Conservation (phyloP, 345 rosid genomes). For the Arabidopsis arenosa region DNA sequence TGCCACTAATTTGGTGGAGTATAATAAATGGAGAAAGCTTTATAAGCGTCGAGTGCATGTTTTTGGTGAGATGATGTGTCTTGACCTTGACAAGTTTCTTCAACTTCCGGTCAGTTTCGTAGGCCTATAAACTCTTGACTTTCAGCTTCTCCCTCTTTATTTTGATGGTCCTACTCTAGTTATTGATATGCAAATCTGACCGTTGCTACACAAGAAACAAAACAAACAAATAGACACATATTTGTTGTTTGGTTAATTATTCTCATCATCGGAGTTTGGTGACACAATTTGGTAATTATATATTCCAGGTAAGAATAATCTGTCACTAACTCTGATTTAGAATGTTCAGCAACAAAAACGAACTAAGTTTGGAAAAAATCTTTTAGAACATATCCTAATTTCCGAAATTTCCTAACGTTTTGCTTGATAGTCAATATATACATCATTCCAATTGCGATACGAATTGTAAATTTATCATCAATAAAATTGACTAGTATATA, state of each 20-base stretch:
- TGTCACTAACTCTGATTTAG: neutral
- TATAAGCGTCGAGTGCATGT: constrained; percentile 3
- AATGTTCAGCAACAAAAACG: neutral
- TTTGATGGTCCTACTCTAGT: constrained; percentile 29
- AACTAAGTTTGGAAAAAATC: neutral
- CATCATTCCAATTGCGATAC: neutral
- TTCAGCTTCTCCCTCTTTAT: neutral
- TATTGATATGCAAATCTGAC: constrained; percentile 4
- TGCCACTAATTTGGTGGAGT: neutral
- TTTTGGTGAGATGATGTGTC: constrained; percentile 32
- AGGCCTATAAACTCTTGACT: constrained; percentile 12
- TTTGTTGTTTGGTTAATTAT: neutral
- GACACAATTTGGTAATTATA: constrained; percentile 5
- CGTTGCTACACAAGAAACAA: constrained; percentile 1
- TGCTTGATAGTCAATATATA: neutral
- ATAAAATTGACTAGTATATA: neutral
- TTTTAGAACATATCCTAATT: neutral
- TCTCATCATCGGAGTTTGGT: neutral
- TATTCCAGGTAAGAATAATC: neutral
- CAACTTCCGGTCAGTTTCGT: constrained; percentile 15
- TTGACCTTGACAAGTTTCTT: constrained; percentile 36
- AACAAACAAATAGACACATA: neutral
- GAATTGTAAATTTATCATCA: neutral
- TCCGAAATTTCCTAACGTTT: constrained; percentile 6
- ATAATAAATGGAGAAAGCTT: neutral